A percentile compares a stretch with the other conserved stretches of the same genome.
These are phyloP conservation scores for Aspergillus tanneri DNA, from an alignment of 2,329 filamentous ascomycete genomes.

Conservation along the genomic window DNA sequence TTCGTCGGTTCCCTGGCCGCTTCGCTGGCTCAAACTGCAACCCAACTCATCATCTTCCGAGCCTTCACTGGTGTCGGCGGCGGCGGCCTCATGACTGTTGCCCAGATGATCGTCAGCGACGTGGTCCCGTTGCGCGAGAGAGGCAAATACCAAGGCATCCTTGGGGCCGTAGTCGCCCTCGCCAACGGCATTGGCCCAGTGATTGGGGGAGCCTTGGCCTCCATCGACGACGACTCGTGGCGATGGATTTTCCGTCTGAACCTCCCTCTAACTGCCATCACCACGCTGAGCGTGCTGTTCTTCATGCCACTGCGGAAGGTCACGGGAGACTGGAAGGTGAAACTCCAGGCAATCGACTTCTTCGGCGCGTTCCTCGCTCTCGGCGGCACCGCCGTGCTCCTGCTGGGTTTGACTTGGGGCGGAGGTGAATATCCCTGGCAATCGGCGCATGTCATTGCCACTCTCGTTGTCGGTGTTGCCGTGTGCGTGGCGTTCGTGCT, in stretches of 20 bases:
- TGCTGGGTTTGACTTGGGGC: conserved; percentile 59
- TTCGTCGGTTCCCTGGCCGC: conserved; percentile 59
- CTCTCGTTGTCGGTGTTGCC: conserved; percentile 51
- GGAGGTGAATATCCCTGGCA: conserved; percentile 59
- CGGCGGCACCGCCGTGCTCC: conserved; percentile 45
- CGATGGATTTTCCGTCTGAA: conserved; percentile 58
- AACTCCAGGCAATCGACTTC: conserved; percentile 55
- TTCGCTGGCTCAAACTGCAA: conserved; percentile 55
- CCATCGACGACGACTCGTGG: conserved; percentile 48
- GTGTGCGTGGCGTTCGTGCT: conserved; percentile 30
- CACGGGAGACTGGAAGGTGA: conserved; percentile 52
- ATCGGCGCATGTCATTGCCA: conserved; percentile 55
- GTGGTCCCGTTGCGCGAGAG: conserved; percentile 59
- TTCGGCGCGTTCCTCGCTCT: conserved; percentile 50
- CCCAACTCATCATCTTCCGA: conserved; percentile 61
- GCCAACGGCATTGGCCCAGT: conserved; percentile 57
- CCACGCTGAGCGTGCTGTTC: conserved; percentile 51
- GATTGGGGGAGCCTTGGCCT: conserved; percentile 53
- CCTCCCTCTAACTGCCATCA: conserved; percentile 52
- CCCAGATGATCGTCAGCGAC: conserved; percentile 63
- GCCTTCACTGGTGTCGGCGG: conserved; percentile 60
- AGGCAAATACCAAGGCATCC: conserved; percentile 60
- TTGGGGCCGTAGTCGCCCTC: conserved; percentile 53
- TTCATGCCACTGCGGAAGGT: conserved; percentile 60
- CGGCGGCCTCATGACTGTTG: conserved; percentile 59